A percentile compares a stretch with the other conserved stretches of the same genome.
Conservation (phyloP, 495 filamentous ascomycete species). For the Aspergillus asperescens region DNA sequence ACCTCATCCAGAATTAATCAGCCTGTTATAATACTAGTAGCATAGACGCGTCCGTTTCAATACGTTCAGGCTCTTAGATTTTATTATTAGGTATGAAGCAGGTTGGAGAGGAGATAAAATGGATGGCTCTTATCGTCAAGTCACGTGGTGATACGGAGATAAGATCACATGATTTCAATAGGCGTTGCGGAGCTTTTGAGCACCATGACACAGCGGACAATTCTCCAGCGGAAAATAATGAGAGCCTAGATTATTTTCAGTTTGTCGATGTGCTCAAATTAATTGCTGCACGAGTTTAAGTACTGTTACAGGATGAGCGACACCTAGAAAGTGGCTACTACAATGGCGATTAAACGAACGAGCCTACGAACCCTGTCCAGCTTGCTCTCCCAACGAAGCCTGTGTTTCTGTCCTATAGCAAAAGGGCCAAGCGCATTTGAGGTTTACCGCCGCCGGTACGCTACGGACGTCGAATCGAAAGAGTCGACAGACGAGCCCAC, state of each 20-base stretch:
- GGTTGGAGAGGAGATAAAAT: background rate
- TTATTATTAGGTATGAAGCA: too few relatives aligned
- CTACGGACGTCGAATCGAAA: conserved; percentile 23
- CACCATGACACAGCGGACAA: background rate
- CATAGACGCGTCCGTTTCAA: too few relatives aligned
- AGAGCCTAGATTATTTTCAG: background rate
- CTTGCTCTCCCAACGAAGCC: conserved; percentile 26
- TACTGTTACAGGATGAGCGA: conserved; percentile 14
- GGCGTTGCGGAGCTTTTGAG: background rate
- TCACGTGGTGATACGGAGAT: conserved; percentile 7
- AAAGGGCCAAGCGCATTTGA: conserved; percentile 19
- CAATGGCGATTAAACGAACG: conserved; percentile 26
- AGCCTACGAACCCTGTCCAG: conserved; percentile 16
- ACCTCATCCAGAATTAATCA: too few relatives aligned
- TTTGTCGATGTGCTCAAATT: background rate
- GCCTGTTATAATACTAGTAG: too few relatives aligned
- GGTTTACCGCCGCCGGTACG: conserved; percentile 30
- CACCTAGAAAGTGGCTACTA: conserved; percentile 8
- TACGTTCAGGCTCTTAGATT: too few relatives aligned
- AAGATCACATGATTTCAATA: conserved; percentile 8
- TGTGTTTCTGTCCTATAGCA: conserved; percentile 30
- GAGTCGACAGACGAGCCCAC: conserved; percentile 9
- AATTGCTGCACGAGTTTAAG: background rate
- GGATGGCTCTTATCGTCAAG: conserved; percentile 11
- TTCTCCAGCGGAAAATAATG: background rate